A percentile compares a stretch with the other conserved stretches of the same genome.
phyloP scores from a whole-genome alignment of 2,329 filamentous ascomycete species.

The Xylaria sp. region DNA sequence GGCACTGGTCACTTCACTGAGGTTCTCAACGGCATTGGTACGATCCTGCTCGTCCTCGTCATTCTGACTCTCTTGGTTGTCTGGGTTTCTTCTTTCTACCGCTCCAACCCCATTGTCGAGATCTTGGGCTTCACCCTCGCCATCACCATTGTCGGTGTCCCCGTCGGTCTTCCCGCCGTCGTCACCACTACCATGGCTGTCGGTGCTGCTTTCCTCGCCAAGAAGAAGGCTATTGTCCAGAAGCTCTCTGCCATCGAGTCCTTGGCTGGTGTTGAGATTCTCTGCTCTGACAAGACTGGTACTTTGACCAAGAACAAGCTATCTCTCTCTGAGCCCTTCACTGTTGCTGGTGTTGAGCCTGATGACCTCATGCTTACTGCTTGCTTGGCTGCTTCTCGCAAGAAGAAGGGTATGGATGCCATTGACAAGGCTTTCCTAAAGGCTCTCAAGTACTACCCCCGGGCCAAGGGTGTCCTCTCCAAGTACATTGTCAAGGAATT shows the following conservation, averaged over 20 bases:
- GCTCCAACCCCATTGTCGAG: constrained; percentile 77
- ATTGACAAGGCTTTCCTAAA: constrained; percentile 96
- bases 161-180: constrained; percentile 90
- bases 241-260: constrained; percentile 93
- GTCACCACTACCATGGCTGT: constrained; percentile 96
- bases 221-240: constrained; percentile 92
- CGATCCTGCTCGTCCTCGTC: constrained; percentile 78
- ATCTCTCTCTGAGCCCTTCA: constrained; percentile 83
- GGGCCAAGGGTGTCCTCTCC: constrained; percentile 78
- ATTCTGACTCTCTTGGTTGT: constrained; percentile 80
- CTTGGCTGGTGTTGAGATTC: constrained; percentile 88
- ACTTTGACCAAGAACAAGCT: constrained; percentile 95
- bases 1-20: constrained; percentile 88
- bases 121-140: constrained; percentile 87
- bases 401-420: constrained; percentile 94
- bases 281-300: constrained; percentile 94
- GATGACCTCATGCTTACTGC: constrained; percentile 93
- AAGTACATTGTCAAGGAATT: constrained; percentile 88
- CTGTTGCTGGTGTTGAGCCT: constrained; percentile 78
- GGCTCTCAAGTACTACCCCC: constrained; percentile 80
- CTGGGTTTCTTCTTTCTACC: constrained; percentile 88
- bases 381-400: constrained; percentile 86
- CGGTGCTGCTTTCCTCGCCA: constrained; percentile 87
- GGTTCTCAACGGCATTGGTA: constrained; percentile 86
- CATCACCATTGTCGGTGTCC: constrained; percentile 90